phyloP scores from a whole-genome alignment of 345 rosid species.

The Iberis pinnata region DNA sequence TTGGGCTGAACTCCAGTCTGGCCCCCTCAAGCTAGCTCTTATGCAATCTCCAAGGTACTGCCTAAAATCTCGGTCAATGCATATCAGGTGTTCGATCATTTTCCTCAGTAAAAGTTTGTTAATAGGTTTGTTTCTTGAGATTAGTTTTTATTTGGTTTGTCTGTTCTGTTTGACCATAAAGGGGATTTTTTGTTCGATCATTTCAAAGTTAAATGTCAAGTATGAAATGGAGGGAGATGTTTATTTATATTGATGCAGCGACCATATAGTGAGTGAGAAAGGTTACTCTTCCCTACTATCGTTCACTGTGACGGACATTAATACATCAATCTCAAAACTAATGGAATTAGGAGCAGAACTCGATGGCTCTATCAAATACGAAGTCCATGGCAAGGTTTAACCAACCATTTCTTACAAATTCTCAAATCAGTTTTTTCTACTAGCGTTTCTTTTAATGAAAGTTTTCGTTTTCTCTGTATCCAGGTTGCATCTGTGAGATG shows the following conservation, averaged over 20 bases:
- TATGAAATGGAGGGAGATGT: neutral
- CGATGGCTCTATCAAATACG: conserved; percentile 83
- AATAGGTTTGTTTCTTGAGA: neutral
- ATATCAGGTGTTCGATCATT: conserved; percentile 40
- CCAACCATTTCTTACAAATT: neutral
- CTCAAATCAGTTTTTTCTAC: neutral
- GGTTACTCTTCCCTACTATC: conserved; percentile 69
- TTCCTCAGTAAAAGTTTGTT: conserved; percentile 28
- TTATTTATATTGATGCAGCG: conserved; percentile 31
- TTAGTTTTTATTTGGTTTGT: neutral
- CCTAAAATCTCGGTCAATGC: neutral
- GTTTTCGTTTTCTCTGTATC: neutral
- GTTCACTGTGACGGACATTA: conserved; percentile 77
- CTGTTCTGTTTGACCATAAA: neutral
- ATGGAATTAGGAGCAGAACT: conserved; percentile 85
- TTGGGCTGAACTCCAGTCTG: conserved; percentile 92
- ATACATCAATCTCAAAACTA: conserved; percentile 57
- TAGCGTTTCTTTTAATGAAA: neutral
- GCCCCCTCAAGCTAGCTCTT: conserved; percentile 72
- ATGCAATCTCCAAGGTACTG: conserved; percentile 63
- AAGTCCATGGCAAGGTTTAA: conserved; percentile 84
- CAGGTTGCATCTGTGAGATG: conserved; percentile 87
- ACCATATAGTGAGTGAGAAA: conserved; percentile 43
- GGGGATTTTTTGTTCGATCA: neutral
- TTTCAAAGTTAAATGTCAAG: neutral